Evolutionary conservation across 495 filamentous ascomycete species (phyloP).

Genomic region (Xylaria scruposa): DNA sequence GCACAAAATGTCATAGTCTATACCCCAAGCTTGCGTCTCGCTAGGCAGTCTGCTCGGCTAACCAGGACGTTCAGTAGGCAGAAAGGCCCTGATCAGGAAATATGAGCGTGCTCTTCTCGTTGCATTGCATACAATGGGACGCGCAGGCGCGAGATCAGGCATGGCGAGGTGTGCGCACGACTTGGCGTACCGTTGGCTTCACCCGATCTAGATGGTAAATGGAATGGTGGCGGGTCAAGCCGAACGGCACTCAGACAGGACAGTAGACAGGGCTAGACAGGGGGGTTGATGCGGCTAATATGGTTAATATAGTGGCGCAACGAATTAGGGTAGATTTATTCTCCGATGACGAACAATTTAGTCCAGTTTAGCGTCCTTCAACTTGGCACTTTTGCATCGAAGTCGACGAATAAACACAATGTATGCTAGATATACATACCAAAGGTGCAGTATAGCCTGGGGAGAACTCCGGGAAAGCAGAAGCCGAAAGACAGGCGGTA

Average conservation of each 20-base stretch:
- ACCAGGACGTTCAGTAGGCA: neutral
- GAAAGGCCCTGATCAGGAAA: neutral
- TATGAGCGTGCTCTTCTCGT: neutral
- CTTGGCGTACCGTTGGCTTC: slow-evolving; percentile 14
- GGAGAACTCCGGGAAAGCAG: neutral
- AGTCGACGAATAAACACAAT: neutral
- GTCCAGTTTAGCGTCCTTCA: neutral
- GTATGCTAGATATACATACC: no score
- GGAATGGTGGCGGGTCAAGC: slow-evolving; percentile 12
- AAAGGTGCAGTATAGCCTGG: neutral
- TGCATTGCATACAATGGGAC: slow-evolving; percentile 26
- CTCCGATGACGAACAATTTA: slow-evolving; percentile 14
- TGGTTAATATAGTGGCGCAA: slow-evolving; percentile 25
- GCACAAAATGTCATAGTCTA: slow-evolving; percentile 12
- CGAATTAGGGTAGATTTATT: slow-evolving; percentile 23
- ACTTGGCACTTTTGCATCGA: neutral
- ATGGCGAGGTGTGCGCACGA: slow-evolving; percentile 6
- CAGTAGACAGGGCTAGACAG: slow-evolving; percentile 4
- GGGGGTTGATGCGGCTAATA: slow-evolving; percentile 26
- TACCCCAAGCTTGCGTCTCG: slow-evolving; percentile 5
- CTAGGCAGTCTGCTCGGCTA: slow-evolving; percentile 12
- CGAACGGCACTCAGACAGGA: neutral
- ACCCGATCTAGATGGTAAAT: slow-evolving; percentile 20
- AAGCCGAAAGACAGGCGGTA: neutral
- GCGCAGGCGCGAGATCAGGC: slow-evolving; percentile 24